Evolutionary conservation across 331 rosid species (phyloP).

Genomic region (Rosa hybrid): DNA sequence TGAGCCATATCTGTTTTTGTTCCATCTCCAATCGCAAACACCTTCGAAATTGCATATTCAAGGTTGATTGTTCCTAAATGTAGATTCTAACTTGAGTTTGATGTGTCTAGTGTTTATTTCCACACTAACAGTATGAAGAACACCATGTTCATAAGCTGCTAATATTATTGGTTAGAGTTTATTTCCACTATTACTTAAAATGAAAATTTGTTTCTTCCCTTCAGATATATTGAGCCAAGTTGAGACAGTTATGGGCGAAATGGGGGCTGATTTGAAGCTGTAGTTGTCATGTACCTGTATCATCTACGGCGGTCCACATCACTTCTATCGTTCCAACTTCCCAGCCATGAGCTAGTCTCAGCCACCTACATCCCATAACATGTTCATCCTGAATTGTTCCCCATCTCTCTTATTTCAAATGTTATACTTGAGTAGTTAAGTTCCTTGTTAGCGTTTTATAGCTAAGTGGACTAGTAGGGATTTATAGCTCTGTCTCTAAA

Average conservation of each 20-base stretch:
- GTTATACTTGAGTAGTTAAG: neutral
- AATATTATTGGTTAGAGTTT: neutral
- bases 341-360: conserved; percentile 1
- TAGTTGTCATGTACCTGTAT: conserved; percentile 35
- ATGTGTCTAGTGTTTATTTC: neutral
- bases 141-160: neutral
- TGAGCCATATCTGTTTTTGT: neutral
- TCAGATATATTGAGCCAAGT: conserved; percentile 83
- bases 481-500: neutral
- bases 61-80: neutral
- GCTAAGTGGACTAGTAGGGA: neutral
- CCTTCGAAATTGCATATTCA: neutral
- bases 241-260: conserved; percentile 58
- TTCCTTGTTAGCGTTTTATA: neutral
- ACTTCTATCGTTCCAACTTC: neutral
- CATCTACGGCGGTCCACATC: conserved; percentile 23
- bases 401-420: neutral
- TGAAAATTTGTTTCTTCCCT: conserved; percentile 18
- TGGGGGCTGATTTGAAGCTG: conserved; percentile 19
- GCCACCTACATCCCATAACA: neutral
- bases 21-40: neutral
- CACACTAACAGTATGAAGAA: neutral
- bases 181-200: neutral
- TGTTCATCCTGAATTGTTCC: conserved; percentile 9
- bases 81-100: neutral